Base-by-base conservation (phyloP, 2,329 filamentous ascomycete genomes). In the Botryosphaeria dothidea region DNA sequence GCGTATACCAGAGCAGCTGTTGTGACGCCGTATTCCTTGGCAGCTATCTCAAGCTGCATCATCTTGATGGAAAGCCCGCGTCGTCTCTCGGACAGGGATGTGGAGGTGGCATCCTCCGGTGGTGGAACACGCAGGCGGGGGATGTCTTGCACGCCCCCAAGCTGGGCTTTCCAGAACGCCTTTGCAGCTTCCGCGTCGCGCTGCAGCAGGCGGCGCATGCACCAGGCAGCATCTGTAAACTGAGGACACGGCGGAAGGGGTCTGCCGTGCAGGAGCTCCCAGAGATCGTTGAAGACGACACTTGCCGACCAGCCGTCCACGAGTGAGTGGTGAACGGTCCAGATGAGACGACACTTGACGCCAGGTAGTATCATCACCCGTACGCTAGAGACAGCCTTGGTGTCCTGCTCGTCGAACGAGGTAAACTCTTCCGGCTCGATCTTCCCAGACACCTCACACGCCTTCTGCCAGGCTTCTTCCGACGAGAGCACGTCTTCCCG, bases 1-100 rank as follows among this genome's bases (percentile, higher is more conserved):
- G 75, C 75, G 54, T 75, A 68, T 31, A 73, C 73, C 13, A 73
- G 36, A 3, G 68, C 57, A 21, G 69, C 67, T 1, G 67, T 8
- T 6, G 69, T 67, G 9, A 69, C 60, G 23, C 64, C 61, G 56
- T 34, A 34, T 17, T 27, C 45, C 2, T 63, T 34, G 1, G 61
- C 23, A n/a, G 41, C 36, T 27, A 8, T 29, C 6, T 63, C 61
- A 31, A 63, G 41, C 7, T 56, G 31, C 3, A 25, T 8, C 13
- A 45, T 3, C 7, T 31, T 25, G 25, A 56, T 46, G 4, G 48
- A 54, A 13, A 63, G 27, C 23, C 13, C 11, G 23, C 48, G 23
- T 1, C 11, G 49, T 23, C 19, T 34, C 36, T 63, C 60, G 4
- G 60, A 54, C 36, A 52, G n/a, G 9, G 17, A 23, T n/a, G 31